Percentiles rank a stretch among this genome's conserved stretches.
These are phyloP conservation scores for Neurospora sp. DNA, from an alignment of 495 filamentous ascomycete species.

Conservation along the genomic window DNA sequence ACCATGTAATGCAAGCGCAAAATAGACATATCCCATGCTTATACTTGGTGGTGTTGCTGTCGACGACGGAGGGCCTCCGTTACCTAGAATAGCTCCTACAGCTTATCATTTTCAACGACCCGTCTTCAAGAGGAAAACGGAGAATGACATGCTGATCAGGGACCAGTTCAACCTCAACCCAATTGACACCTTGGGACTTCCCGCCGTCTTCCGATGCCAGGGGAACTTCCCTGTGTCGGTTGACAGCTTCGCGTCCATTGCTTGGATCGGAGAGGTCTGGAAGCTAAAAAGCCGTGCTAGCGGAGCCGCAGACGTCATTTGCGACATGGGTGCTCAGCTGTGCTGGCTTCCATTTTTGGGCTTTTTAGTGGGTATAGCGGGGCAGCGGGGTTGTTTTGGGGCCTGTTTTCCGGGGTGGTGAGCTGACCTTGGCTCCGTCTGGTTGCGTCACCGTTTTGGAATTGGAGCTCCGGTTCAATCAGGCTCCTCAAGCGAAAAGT, in stretches of 20 bases:
- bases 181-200: neutral
- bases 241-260: neutral
- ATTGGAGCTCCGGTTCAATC: neutral
- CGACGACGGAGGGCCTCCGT: neutral
- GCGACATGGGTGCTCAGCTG: constrained; percentile 8
- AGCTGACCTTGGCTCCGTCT: neutral
- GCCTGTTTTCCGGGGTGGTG: neutral
- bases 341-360: neutral
- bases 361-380: neutral
- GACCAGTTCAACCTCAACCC: neutral
- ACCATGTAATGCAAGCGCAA: constrained; percentile 6
- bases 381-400: neutral
- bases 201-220: neutral
- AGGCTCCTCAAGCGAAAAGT: neutral
- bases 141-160: neutral
- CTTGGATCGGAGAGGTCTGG: neutral
- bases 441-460: neutral
- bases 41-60: neutral
- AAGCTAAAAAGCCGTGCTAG: neutral
- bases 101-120: neutral
- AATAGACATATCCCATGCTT: constrained; percentile 1
- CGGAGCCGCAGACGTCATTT: constrained; percentile 25
- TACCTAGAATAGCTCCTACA: neutral
- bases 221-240: neutral
- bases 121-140: neutral